phyloP scores from a whole-genome alignment of 2,329 filamentous ascomycete species.

The Penicillium sp. region DNA sequence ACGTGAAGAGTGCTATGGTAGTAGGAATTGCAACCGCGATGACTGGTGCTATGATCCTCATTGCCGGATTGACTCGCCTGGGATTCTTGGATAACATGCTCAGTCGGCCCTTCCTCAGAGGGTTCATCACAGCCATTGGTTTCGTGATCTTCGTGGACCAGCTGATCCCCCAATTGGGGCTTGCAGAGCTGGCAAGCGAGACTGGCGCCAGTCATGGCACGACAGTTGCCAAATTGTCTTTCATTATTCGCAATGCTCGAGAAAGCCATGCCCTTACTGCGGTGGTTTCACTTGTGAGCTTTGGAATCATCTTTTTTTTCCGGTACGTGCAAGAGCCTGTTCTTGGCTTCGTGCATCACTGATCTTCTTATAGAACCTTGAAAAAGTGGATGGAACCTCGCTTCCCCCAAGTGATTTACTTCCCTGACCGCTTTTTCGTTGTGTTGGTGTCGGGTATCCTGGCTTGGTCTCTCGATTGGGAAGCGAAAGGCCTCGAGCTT shows the following conservation, averaged over 20 bases:
- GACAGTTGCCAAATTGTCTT: slow-evolving; percentile 80
- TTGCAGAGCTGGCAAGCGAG: slow-evolving; percentile 65
- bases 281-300: slow-evolving; percentile 74
- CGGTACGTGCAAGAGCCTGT: slow-evolving; percentile 54
- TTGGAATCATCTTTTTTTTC: slow-evolving; percentile 86
- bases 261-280: slow-evolving; percentile 73
- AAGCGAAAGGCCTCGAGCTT: slow-evolving; percentile 75
- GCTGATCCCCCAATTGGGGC: slow-evolving; percentile 83
- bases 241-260: slow-evolving; percentile 67
- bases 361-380: slow-evolving; percentile 60
- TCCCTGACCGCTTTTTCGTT: slow-evolving; percentile 88
- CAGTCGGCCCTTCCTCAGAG: slow-evolving; percentile 85
- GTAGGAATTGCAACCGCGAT: slow-evolving; percentile 87
- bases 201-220: slow-evolving; percentile 72
- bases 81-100: slow-evolving; percentile 95
- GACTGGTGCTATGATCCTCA: slow-evolving; percentile 83
- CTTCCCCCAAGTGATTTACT: slow-evolving; percentile 77
- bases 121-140: slow-evolving; percentile 96
- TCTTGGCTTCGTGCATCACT: not conserved
- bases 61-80: slow-evolving; percentile 78
- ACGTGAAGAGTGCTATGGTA: slow-evolving; percentile 74
- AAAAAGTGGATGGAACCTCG: slow-evolving; percentile 79
- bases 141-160: slow-evolving; percentile 97
- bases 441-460: slow-evolving; percentile 82
- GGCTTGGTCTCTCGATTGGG: slow-evolving; percentile 75